phyloP scores from a whole-genome alignment of 805 yeast species.

The Spathaspora arborariae region DNA sequence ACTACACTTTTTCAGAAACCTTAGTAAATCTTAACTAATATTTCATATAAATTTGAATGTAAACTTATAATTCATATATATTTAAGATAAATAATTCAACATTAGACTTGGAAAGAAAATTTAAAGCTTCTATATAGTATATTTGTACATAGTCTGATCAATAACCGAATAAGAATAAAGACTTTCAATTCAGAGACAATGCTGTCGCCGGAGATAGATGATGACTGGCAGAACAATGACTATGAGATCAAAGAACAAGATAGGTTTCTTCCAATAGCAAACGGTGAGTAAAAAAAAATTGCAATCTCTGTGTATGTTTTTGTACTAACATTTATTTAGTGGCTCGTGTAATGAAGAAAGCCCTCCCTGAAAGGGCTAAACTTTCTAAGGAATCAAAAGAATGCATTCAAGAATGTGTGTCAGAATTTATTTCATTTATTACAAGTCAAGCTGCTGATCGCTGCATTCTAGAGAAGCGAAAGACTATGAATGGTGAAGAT shows the following conservation, averaged over 20 bases:
- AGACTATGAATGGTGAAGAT: constrained; percentile 78
- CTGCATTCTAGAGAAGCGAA: constrained; percentile 66
- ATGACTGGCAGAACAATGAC: constrained; percentile 24
- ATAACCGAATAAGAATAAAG: background rate
- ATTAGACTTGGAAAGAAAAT: background rate
- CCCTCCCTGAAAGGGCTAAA: constrained; percentile 70
- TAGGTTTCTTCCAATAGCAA: constrained; percentile 41
- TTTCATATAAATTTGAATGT: background rate
- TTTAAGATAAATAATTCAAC: background rate
- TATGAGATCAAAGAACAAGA: constrained; percentile 44
- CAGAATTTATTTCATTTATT: constrained; percentile 76
- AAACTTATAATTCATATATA: background rate
- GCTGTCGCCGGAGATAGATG: constrained; percentile 3
- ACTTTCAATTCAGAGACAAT: background rate
- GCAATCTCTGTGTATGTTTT: constrained; percentile 7
- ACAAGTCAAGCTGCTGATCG: constrained; percentile 80
- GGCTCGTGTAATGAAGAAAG: constrained; percentile 73
- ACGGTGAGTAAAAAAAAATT: constrained; percentile 23
- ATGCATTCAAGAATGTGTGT: constrained; percentile 78
- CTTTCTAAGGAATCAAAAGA: constrained; percentile 78
- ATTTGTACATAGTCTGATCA: background rate
- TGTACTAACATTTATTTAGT: constrained; percentile 22
- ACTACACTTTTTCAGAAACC: background rate
- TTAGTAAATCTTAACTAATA: background rate
- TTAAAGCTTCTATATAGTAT: background rate